A percentile compares a stretch with the other conserved stretches of the same genome.
Conservation (phyloP, 352 stramenopile species). For the Phytophthora crassamura region DNA sequence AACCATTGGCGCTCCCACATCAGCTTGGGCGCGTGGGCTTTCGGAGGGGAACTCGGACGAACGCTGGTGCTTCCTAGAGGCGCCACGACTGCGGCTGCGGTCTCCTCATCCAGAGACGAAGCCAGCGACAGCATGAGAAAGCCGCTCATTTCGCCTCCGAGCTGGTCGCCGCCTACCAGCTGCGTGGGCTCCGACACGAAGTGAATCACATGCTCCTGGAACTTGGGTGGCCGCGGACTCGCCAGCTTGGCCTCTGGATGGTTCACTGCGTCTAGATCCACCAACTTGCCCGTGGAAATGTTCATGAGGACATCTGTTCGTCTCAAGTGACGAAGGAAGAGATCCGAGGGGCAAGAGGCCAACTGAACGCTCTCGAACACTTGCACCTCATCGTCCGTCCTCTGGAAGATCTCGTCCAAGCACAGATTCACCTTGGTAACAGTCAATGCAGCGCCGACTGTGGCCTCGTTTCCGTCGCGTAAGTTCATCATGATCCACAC, state of each 20-base stretch:
- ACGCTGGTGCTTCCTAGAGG: conserved; percentile 21
- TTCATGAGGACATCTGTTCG: conserved; percentile 57
- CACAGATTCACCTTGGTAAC: conserved; percentile 42
- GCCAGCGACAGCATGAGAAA: conserved; percentile 77
- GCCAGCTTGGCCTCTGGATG: background rate
- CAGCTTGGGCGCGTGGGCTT: conserved; percentile 4
- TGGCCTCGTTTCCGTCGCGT: conserved; percentile 5
- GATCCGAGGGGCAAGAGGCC: conserved; percentile 18
- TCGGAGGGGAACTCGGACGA: conserved; percentile 12
- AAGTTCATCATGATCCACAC: conserved; percentile 56
- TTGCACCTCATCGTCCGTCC: conserved; percentile 39
- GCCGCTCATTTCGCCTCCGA: conserved; percentile 66
- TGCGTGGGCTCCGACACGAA: conserved; percentile 69
- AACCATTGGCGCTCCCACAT: conserved; percentile 83
- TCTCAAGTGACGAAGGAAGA: conserved; percentile 62
- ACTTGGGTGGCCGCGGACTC: conserved; percentile 3
- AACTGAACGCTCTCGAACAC: conserved; percentile 58
- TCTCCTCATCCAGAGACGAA: conserved; percentile 55
- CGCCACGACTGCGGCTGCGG: conserved; percentile 41
- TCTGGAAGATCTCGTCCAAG: conserved; percentile 46
- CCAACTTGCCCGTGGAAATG: conserved; percentile 42
- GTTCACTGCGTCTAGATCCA: conserved; percentile 26
- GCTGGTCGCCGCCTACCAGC: conserved; percentile 37
- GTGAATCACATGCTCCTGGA: conserved; percentile 38
- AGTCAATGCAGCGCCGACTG: conserved; percentile 18